Evolutionary conservation across 164 flowering plant genomes (phyloP).

Genomic region (Amborella trichopoda): DNA sequence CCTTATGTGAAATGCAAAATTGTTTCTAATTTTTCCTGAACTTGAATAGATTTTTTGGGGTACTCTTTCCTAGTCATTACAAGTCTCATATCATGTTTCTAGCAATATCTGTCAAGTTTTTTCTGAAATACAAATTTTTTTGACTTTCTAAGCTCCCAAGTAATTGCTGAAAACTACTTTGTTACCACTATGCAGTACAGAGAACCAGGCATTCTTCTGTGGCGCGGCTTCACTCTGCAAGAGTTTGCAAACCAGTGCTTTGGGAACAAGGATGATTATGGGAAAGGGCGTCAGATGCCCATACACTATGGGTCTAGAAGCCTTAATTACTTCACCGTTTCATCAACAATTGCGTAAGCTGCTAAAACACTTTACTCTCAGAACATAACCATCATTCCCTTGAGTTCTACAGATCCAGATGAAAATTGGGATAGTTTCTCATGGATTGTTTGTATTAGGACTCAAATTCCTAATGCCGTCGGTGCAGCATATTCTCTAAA

Average conservation of each 20-base stretch:
- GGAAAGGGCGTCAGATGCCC: conserved; percentile 94
- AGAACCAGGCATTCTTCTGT: conserved; percentile 73
- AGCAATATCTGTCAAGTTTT: too few species aligned
- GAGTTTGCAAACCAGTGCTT: conserved; percentile 78
- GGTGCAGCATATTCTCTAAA: conserved; percentile 98
- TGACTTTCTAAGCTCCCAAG: too few species aligned
- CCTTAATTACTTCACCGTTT: conserved; percentile 70
- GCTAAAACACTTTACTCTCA: too few species aligned
- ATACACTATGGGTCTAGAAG: conserved; percentile 67
- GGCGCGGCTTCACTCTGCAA: conserved; percentile 89
- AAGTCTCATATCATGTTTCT: too few species aligned
- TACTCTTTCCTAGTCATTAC: too few species aligned
- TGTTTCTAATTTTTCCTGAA: too few species aligned
- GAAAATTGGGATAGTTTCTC: neutral
- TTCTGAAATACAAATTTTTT: too few species aligned
- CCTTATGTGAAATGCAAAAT: too few species aligned
- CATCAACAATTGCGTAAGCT: conserved; percentile 88
- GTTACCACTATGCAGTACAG: conserved; percentile 93
- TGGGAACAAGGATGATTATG: conserved; percentile 60
- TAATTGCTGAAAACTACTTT: too few species aligned
- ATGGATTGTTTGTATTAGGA: conserved; percentile 24
- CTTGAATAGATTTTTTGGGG: too few species aligned
- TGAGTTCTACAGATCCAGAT: neutral
- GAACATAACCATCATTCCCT: too few species aligned
- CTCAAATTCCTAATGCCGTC: conserved; percentile 90